phyloP scores from a whole-genome alignment of 805 yeast genomes.

The Wickerhamomyces queroliae region DNA sequence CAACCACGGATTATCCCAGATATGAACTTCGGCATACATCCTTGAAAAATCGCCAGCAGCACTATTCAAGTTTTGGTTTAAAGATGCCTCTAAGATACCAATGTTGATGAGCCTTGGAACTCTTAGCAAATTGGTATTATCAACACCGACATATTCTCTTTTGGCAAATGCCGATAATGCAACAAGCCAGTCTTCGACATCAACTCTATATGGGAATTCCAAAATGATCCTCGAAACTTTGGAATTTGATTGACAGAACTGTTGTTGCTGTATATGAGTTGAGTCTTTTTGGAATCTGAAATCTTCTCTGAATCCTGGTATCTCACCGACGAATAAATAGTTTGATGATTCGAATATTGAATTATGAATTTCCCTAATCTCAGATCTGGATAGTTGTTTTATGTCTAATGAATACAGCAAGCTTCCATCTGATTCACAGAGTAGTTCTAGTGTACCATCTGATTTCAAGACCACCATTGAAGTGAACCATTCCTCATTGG shows the following conservation, averaged over 20 bases:
- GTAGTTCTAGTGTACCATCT: constrained; percentile 54
- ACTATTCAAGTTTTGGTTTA: constrained; percentile 23
- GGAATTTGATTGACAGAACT: constrained; percentile 26
- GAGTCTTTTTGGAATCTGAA: constrained; percentile 4
- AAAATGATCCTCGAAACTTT: constrained; percentile 37
- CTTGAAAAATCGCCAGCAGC: constrained; percentile 8
- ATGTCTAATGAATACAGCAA: constrained; percentile 54
- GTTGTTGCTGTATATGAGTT: constrained; percentile 3
- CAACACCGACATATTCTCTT: constrained; percentile 38
- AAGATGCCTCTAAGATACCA: constrained; percentile 61
- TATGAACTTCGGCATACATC: constrained; percentile 62
- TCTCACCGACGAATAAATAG: constrained; percentile 50
- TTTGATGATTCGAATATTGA: constrained; percentile 57
- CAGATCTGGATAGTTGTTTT: constrained; percentile 45
- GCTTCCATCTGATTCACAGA: constrained; percentile 60
- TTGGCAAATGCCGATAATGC: constrained; percentile 59
- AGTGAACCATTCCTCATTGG: constrained; percentile 60
- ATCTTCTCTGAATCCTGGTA: constrained; percentile 44
- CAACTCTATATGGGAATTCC: constrained; percentile 61
- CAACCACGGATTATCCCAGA: constrained; percentile 76
- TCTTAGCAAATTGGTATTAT: constrained; percentile 33
- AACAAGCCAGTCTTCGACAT: constrained; percentile 73
- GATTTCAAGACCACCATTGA: constrained; percentile 67
- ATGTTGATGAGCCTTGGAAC: constrained; percentile 47
- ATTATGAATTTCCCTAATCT: constrained; percentile 57